These are phyloP conservation scores for Paramecium biaurelia DNA, from an alignment of 73 alveolate genomes.

Conservation along the genomic window DNA sequence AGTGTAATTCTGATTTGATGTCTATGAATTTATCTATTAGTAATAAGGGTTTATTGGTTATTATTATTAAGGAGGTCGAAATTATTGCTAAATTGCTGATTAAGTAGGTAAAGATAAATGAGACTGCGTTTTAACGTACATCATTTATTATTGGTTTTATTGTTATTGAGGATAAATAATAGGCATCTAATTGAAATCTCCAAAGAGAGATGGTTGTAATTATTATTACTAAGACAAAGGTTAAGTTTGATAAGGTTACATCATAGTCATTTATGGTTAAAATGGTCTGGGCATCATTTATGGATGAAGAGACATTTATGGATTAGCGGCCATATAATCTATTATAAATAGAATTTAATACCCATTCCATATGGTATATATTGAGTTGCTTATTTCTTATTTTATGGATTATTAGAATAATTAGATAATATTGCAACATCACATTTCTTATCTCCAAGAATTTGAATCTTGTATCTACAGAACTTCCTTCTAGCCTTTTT, in stretches of 20 bases:
- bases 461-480: background rate
- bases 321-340: background rate
- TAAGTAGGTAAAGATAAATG: background rate
- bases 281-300: background rate
- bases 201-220: background rate
- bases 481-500: constrained; percentile 14
- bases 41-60: background rate
- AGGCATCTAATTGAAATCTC: background rate
- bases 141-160: background rate
- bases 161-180: background rate
- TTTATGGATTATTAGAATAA: background rate
- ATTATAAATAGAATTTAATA: background rate
- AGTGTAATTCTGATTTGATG: background rate
- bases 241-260: background rate
- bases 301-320: background rate
- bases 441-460: background rate
- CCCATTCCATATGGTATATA: background rate
- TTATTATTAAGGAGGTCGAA: background rate
- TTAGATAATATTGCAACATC: background rate
- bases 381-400: background rate
- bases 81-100: background rate
- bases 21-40: background rate
- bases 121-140: background rate
- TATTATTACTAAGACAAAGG: too few relatives aligned
- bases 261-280: background rate